phyloP scores from a whole-genome alignment of 2,329 filamentous ascomycete genomes.

The Rhytidhysteron rufulum region DNA sequence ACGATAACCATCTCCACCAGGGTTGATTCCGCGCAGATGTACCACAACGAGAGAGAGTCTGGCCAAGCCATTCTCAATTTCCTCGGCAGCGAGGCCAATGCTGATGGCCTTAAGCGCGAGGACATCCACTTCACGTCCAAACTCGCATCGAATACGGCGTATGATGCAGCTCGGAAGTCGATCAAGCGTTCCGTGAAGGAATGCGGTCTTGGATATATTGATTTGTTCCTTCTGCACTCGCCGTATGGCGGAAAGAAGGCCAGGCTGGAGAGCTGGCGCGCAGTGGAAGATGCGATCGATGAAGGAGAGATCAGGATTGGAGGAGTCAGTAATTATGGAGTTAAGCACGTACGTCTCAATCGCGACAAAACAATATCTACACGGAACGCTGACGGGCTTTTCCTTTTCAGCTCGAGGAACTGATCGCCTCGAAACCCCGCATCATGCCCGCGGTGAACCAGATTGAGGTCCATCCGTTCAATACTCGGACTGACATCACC shows the following conservation, averaged over 20 bases:
- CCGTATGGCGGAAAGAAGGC: conserved; percentile 70
- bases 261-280: conserved; percentile 69
- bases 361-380: neutral
- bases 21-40: conserved; percentile 61
- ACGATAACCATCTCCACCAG: conserved; percentile 21
- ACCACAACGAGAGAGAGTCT: conserved; percentile 67
- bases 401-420: conserved; percentile 59
- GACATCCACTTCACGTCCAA: conserved; percentile 81
- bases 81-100: conserved; percentile 47
- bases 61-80: conserved; percentile 62
- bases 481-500: conserved; percentile 65
- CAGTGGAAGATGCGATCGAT: conserved; percentile 70
- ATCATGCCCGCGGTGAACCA: conserved; percentile 71
- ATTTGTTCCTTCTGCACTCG: conserved; percentile 75
- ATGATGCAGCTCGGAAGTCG: conserved; percentile 63
- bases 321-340: conserved; percentile 76
- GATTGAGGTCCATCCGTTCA: conserved; percentile 77
- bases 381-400: conserved; percentile 7
- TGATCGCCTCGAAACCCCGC: conserved; percentile 60
- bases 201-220: conserved; percentile 69
- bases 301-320: conserved; percentile 68
- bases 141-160: conserved; percentile 63
- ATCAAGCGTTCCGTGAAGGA: conserved; percentile 63
- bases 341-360: conserved; percentile 58
- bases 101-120: conserved; percentile 54